phyloP scores from a whole-genome alignment of 108 stramenopile genomes.

The Cyclostephanos invisitatus region DNA sequence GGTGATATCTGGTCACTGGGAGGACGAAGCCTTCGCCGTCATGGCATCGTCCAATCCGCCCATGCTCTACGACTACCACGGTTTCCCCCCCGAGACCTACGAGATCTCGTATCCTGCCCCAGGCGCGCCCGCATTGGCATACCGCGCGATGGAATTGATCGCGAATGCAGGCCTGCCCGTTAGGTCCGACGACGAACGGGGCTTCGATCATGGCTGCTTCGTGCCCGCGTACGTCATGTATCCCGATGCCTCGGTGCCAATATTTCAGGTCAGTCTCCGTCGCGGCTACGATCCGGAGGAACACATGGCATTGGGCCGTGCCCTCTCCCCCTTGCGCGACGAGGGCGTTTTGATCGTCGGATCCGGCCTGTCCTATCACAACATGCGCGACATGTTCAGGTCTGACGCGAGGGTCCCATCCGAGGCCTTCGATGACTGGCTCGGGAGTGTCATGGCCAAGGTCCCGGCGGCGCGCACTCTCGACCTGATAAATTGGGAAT shows the following conservation, averaged over 20 bases:
- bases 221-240: slow-evolving; percentile 82
- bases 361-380: slow-evolving; percentile 78
- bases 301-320: slow-evolving; percentile 65
- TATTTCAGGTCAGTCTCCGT: slow-evolving; percentile 72
- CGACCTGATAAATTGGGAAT: background rate
- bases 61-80: slow-evolving; percentile 75
- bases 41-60: background rate
- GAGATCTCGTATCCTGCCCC: slow-evolving; percentile 64
- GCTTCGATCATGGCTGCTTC: slow-evolving; percentile 90
- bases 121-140: slow-evolving; percentile 60
- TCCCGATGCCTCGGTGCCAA: slow-evolving; percentile 78
- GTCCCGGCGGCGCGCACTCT: background rate
- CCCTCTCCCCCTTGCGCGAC: slow-evolving; percentile 60
- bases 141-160: slow-evolving; percentile 44
- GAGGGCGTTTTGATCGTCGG: slow-evolving; percentile 73
- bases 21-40: background rate
- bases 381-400: slow-evolving; percentile 25
- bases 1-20: background rate
- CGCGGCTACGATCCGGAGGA: slow-evolving; percentile 34
- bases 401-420: background rate
- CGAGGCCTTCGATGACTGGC: background rate
- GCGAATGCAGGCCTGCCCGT: slow-evolving; percentile 35
- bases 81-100: slow-evolving; percentile 83
- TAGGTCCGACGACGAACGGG: slow-evolving; percentile 48
- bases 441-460: background rate